Conservation (phyloP, 352 stramenopile species). For the Phytophthora citricola region DNA sequence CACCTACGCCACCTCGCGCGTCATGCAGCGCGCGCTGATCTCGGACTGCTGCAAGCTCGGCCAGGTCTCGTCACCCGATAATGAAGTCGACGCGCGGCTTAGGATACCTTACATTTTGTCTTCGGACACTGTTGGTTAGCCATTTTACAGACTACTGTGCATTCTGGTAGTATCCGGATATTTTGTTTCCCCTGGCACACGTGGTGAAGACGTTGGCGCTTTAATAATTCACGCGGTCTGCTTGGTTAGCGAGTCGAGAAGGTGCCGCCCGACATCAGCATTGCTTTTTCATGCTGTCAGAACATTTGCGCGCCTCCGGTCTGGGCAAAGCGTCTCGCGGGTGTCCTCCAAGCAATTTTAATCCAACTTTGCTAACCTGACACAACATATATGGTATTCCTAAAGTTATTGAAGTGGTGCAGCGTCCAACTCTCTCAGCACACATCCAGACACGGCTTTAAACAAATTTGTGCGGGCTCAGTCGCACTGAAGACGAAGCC, state of each 20-base stretch:
- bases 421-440: not conserved
- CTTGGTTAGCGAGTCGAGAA: too few relatives aligned
- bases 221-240: too few relatives aligned
- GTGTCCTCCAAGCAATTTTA: too few relatives aligned
- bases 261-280: too few relatives aligned
- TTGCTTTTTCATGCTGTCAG: too few relatives aligned
- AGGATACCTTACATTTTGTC: constrained; percentile 26
- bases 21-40: constrained; percentile 50
- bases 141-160: not conserved
- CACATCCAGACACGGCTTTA: constrained; percentile 7
- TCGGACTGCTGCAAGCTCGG: constrained; percentile 36
- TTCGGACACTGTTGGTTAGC: not conserved
- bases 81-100: not conserved
- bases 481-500: not conserved
- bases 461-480: constrained; percentile 6
- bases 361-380: too few relatives aligned
- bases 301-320: too few relatives aligned
- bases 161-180: too few relatives aligned
- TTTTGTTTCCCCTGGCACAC: too few relatives aligned
- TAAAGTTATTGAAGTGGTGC: constrained; percentile 7
- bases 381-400: constrained; percentile 1
- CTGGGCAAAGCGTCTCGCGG: too few relatives aligned
- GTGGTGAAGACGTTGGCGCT: too few relatives aligned
- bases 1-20: constrained; percentile 30
- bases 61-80: constrained; percentile 1